Base-by-base conservation (phyloP, 2,329 filamentous ascomycete genomes). In the Stenocarpella maydis region DNA sequence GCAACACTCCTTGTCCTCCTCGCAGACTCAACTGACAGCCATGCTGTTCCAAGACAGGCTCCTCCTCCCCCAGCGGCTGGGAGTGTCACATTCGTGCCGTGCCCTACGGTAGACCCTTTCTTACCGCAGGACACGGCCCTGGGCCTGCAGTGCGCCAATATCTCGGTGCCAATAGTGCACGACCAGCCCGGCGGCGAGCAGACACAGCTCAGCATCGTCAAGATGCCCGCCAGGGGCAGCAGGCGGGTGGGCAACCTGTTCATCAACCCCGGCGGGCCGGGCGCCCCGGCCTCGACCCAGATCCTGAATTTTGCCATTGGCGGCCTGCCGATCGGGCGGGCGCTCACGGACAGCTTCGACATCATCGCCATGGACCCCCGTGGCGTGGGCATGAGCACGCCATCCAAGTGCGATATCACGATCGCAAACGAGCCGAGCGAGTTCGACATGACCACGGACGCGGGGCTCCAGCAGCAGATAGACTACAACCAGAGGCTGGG, bases 281-380 rank as follows among this genome's bases (percentile, higher is more conserved):
- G 81, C 15, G 77, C 71, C 0, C 72, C 74, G n/a, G 79, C 77
- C 26, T 72, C 77, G 7, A 67, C 65, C 5, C 47, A 74, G 2
- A 71, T 80, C 21, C 72, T 76, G 8, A 71, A 67, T 3, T 67
- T 67, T 7, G 65, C 50, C 1, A 41, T 24, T 14, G 65, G 65
- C 9, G 43, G 21, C 24, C 65, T 60, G 10, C 52, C 52, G 2
- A 49, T 67, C 1, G 53, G 50, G 21, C 21, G 34, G 6, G 53
- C 71, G 19, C 67, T 74, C 8, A 50, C 73, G 9, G 53, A 78
- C 24, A 75, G 74, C 43, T 84, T 82, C 74, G 82, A 84, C 72
- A 74, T 84, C 24, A 79, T 84, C 54, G 82, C 80, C 3, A 74
- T 82, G 2, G 82, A 84, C 69, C 82, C 82, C 0, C 78, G 82